These are phyloP conservation scores for Aureobasidium musti DNA, from an alignment of 2,329 filamentous ascomycete species.

Conservation along the genomic window DNA sequence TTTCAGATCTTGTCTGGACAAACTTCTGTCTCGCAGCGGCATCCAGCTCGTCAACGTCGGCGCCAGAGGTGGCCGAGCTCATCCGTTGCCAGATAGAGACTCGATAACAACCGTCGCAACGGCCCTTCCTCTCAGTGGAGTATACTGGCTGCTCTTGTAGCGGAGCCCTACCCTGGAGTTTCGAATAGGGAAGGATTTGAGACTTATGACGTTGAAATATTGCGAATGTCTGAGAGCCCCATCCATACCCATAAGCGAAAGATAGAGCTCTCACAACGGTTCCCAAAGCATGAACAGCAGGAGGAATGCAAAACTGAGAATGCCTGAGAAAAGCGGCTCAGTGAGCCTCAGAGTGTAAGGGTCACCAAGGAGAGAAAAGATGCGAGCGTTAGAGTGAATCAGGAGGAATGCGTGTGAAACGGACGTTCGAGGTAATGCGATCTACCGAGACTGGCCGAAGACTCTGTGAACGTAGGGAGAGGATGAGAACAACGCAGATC, in stretches of 20 bases:
- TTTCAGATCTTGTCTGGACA: slow-evolving; percentile 13
- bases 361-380: neutral
- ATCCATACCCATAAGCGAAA: neutral
- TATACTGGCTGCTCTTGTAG: neutral
- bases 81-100: slow-evolving; percentile 11
- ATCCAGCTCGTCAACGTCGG: neutral
- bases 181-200: slow-evolving; percentile 19
- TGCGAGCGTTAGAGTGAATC: slow-evolving; percentile 5
- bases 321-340: neutral
- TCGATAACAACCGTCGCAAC: slow-evolving; percentile 21
- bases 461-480: neutral
- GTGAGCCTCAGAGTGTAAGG: neutral
- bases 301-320: neutral
- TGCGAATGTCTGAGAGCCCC: slow-evolving; percentile 25
- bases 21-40: slow-evolving; percentile 9
- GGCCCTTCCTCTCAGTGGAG: neutral
- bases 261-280: neutral
- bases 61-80: neutral
- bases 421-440: neutral
- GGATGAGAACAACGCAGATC: neutral
- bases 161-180: neutral
- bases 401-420: neutral
- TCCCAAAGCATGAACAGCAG: neutral
- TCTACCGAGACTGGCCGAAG: slow-evolving; percentile 5
- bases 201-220: slow-evolving; percentile 25